phyloP scores from a whole-genome alignment of 305 asterid species.

The Ruellia speciosa region DNA sequence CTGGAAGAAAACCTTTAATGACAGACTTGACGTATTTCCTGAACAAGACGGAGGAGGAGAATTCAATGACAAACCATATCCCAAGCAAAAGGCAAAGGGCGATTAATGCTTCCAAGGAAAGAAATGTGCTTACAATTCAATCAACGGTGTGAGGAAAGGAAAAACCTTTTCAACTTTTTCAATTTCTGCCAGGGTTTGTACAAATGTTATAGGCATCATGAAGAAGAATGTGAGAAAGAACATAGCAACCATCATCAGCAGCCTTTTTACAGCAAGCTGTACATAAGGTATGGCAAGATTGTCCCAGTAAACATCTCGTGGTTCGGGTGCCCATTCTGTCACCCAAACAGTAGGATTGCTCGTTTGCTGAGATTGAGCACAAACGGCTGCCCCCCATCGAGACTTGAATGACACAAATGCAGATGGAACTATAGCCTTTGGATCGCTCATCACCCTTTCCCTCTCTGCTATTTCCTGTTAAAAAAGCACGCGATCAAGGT shows the following conservation, averaged over 20 bases:
- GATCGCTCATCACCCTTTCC: slow-evolving; percentile 65
- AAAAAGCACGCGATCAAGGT: slow-evolving; percentile 6
- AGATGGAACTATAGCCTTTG: slow-evolving; percentile 71
- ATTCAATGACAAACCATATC: not conserved
- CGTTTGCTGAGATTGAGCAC: slow-evolving; percentile 87
- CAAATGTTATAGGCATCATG: slow-evolving; percentile 88
- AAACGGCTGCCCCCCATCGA: slow-evolving; percentile 98
- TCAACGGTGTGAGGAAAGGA: slow-evolving; percentile 65
- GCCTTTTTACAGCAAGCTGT: slow-evolving; percentile 58
- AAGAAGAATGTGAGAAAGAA: slow-evolving; percentile 85
- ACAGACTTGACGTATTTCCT: slow-evolving; percentile 57
- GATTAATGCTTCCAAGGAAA: not conserved
- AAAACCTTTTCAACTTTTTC: slow-evolving; percentile 69
- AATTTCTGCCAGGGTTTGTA: slow-evolving; percentile 79
- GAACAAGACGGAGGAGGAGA: slow-evolving; percentile 13
- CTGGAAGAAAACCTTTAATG: slow-evolving; percentile 96
- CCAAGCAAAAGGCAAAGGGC: slow-evolving; percentile 1
- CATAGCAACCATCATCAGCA: slow-evolving; percentile 62
- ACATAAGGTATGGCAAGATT: slow-evolving; percentile 87
- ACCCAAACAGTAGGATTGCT: slow-evolving; percentile 89
- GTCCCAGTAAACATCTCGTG: slow-evolving; percentile 84
- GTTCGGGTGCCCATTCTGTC: slow-evolving; percentile 96
- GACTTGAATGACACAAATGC: slow-evolving; percentile 89
- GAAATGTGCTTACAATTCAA: slow-evolving; percentile 50
- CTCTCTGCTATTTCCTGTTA: slow-evolving; percentile 70